Conservation (phyloP, 768 basidiomycete genomes). For the Lepiota brunneoincarnata region DNA sequence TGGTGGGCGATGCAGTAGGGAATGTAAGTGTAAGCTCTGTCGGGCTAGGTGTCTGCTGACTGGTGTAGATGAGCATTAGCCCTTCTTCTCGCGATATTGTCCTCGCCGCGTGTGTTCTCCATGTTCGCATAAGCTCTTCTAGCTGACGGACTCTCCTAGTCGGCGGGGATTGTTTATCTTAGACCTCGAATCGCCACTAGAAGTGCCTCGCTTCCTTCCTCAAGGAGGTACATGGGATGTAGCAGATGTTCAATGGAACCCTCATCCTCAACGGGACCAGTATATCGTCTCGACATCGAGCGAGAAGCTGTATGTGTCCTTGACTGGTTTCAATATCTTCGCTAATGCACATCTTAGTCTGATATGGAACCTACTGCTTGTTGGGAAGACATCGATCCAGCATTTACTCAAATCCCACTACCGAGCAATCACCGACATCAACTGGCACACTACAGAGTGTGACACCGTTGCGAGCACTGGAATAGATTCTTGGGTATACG, state of each 20-base stretch:
- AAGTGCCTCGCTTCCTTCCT: constrained; percentile 89
- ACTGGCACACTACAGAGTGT: constrained; percentile 89
- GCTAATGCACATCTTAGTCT: constrained; percentile 41
- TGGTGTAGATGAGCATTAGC: constrained; percentile 81
- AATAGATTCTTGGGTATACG: constrained; percentile 93
- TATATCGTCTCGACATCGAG: constrained; percentile 88
- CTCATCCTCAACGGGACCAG: constrained; percentile 69
- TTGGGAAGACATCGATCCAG: constrained; percentile 77
- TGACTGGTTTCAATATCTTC: not conserved
- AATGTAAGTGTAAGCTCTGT: constrained; percentile 54
- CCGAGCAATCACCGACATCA: constrained; percentile 96
- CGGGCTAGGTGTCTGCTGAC: constrained; percentile 4
- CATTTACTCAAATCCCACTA: constrained; percentile 87
- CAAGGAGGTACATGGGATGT: constrained; percentile 98
- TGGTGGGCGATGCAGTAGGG: constrained; percentile 81
- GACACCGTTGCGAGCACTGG: constrained; percentile 87
- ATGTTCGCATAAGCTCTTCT: not conserved
- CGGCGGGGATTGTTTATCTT: constrained; percentile 94
- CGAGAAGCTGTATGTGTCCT: constrained; percentile 69
- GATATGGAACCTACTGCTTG: constrained; percentile 88
- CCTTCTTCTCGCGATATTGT: constrained; percentile 87
- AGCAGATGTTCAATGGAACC: constrained; percentile 91
- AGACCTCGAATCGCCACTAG: constrained; percentile 83
- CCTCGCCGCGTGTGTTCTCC: constrained; percentile 70
- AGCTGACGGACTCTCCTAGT: constrained; percentile 26